Evolutionary conservation across 306 rosid species (phyloP), one percentile per base, ranked within the genome.

Genomic region (Senna tora): DNA sequence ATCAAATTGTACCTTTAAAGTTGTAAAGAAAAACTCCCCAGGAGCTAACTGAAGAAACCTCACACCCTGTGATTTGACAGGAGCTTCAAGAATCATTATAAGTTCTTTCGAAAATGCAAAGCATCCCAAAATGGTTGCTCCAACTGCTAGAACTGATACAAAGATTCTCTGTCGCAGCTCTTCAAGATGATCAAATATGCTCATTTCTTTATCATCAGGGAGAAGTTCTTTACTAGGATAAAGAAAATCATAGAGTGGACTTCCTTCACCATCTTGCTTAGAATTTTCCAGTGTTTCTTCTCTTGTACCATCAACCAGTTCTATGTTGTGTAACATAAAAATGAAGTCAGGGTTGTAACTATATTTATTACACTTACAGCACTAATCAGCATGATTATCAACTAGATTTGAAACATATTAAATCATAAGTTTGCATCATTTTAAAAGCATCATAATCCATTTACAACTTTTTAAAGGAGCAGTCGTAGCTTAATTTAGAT

Each of bases 131-230:
- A 93, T 90, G 55, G 90, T 84, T 34, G 74, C 92, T 64, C 98
- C 98, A 38, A 93, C 93, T 2, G 90, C 97, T 17, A 86, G 68
- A 83, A 93, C 89, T 7, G 98, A 93, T 15, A 88, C 46, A 65
- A 93, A 90, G 53, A 93, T 54, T 78, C 98, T 87, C 87, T 90
- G 87, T 19, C 98, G 93, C 39, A 93, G 88, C 88, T 93, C 98
- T 84, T 93, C 98, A 14, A 93, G 93, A 79, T 93, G 97, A 81
- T 93, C 98, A 75, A 87, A 93, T 79, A 93, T 61, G 60, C 80
- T 90, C 98, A 93, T 93, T 80, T 93, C 98, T 80, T 84, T 90
- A 77, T 90, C 98, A 56, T 93, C 98, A 1, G 98, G 98, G 65
- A 93, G 93, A 62, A 93, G 93, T 75, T 93, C 98, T 84, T 90